A percentile compares a stretch with the other conserved stretches of the same genome.
Evolutionary conservation across 805 yeast species (phyloP).

Genomic region (Candida nemodendra): DNA sequence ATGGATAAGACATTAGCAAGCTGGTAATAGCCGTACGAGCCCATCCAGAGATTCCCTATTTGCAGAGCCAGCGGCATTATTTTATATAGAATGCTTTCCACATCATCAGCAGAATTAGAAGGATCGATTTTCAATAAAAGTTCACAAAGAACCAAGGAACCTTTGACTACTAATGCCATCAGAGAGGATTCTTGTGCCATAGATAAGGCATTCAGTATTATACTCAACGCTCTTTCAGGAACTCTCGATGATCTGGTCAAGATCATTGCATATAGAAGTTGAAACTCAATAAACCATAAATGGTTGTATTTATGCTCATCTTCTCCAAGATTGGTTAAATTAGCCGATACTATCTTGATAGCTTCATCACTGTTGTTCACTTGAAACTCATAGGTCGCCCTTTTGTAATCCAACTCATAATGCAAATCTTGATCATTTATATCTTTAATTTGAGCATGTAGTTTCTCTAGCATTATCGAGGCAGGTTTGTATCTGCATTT

Average conservation of each 20-base stretch:
- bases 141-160: slow-evolving; percentile 44
- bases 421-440: slow-evolving; percentile 31
- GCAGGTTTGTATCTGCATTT: slow-evolving; percentile 38
- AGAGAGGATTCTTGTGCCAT: slow-evolving; percentile 48
- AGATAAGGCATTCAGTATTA: slow-evolving; percentile 48
- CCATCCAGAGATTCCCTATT: slow-evolving; percentile 37
- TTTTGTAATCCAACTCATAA: slow-evolving; percentile 30
- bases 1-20: slow-evolving; percentile 29
- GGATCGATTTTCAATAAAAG: slow-evolving; percentile 41
- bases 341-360: slow-evolving; percentile 21
- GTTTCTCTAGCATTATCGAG: slow-evolving; percentile 33
- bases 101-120: slow-evolving; percentile 35
- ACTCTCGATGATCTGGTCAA: slow-evolving; percentile 39
- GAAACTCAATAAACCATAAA: slow-evolving; percentile 45
- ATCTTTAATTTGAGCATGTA: slow-evolving; percentile 32
- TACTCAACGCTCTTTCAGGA: slow-evolving; percentile 50
- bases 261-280: slow-evolving; percentile 45
- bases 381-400: slow-evolving; percentile 20
- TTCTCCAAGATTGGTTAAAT: slow-evolving; percentile 21
- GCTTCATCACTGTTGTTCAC: slow-evolving; percentile 25
- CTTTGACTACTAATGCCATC: slow-evolving; percentile 44
- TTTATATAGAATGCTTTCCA: slow-evolving; percentile 38
- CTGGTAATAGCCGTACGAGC: slow-evolving; percentile 37
- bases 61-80: slow-evolving; percentile 46
- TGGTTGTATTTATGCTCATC: slow-evolving; percentile 33